Evolutionary conservation across 2,329 filamentous ascomycete genomes (phyloP), one percentile per base, ranked within the genome.

Genomic region (Gaeumannomyces sp.): DNA sequence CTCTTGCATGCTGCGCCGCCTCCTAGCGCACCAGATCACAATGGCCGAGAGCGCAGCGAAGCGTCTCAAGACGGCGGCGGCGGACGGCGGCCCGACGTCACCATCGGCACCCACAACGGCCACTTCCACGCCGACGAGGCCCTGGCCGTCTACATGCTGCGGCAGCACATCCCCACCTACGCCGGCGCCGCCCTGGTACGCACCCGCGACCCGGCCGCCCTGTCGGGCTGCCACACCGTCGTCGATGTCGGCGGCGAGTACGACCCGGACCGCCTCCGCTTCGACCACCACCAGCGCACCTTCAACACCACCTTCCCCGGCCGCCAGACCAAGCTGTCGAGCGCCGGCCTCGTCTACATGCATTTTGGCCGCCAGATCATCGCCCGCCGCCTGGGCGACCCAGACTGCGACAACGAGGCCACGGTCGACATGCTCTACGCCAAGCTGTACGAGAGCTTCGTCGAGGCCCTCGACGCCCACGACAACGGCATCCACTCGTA

Each of bases 51-150:
- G 81, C 74, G 84, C 88, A 72, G 79, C 89, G 68, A 98, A 98
- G 80, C 89, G 91, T 77, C 80, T 96, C 76, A 97, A 96, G 84
- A 91, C 89, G 71, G 22, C 29, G 38, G 61, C 14, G 22, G 28
- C 14, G 16, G 62, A 59, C 31, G 62, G 64, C n/a, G 71, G 45
- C 45, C 22, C 45, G 45, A n/a, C 45, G 79, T 89, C 69, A 79
- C 87, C 71, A 96, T 97, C 75, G 95, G 93, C 74, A 99, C 95
- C 35, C 95, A 99, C 85, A 97, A 90, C 80, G 95, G 95, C 71
- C 93, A 97, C 82, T 99, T 99, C 85, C 95, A 99, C 81, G 95
- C 95, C 76, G 95, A 99, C 78, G 95, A 99, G 81, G 94, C 95
- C 67, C 87, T 99, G 59, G 95, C 95, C 66, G 93, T 99, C 69